Conservation (phyloP, 73 alveolate species). For the Tetrahymena borealis region DNA sequence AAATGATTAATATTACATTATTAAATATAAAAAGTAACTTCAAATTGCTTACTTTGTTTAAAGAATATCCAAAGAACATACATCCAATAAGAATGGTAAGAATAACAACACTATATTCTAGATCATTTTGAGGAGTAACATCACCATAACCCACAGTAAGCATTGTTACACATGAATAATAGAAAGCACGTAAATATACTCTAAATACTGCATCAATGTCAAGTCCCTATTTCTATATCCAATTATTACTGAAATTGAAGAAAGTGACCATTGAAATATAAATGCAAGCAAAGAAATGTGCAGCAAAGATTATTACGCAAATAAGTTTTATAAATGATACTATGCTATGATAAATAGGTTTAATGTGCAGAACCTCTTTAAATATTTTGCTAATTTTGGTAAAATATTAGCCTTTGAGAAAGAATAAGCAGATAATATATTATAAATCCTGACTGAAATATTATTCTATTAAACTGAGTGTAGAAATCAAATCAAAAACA, state of each 20-base stretch:
- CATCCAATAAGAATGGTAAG: neutral
- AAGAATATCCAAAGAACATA: neutral
- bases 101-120: neutral
- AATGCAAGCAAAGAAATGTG: neutral
- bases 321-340: neutral
- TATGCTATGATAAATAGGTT: neutral
- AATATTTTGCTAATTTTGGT: neutral
- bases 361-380: neutral
- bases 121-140: neutral
- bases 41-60: neutral
- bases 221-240: neutral
- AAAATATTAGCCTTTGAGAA: neutral
- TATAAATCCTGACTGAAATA: neutral
- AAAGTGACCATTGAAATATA: neutral
- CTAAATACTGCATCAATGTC: neutral
- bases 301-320: neutral
- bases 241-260: neutral
- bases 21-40: neutral
- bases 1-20: neutral
- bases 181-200: neutral
- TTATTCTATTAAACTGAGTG: neutral
- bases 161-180: neutral
- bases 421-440: neutral
- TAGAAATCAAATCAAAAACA: neutral
- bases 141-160: conserved; percentile 20